phyloP scores from a whole-genome alignment of 805 yeast species.

The Metschnikowia shivogae region DNA sequence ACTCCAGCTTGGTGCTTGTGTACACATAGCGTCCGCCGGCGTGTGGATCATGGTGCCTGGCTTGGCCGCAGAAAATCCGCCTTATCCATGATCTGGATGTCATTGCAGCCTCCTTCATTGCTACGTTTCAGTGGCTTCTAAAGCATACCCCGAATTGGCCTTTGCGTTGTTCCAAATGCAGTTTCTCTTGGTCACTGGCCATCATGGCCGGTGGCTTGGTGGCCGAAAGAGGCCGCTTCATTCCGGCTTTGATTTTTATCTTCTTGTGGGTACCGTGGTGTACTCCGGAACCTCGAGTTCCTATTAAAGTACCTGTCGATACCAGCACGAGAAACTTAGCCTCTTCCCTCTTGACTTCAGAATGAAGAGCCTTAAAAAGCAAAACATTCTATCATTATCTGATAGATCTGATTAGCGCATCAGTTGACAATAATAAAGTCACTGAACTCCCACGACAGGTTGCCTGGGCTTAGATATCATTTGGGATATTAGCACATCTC shows the following conservation, averaged over 20 bases:
- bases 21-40: conserved; percentile 58
- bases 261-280: conserved; percentile 87
- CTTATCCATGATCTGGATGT: conserved; percentile 75
- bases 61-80: conserved; percentile 91
- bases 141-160: conserved; percentile 73
- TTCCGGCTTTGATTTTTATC: conserved; percentile 77
- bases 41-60: conserved; percentile 95
- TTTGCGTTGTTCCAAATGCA: conserved; percentile 86
- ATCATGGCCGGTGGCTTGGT: conserved; percentile 82
- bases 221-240: conserved; percentile 87
- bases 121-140: conserved; percentile 74
- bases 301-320: no score
- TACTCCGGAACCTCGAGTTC: conserved; percentile 20
- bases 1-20: conserved; percentile 23
- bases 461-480: no score
- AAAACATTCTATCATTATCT: no score
- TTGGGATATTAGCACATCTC: no score
- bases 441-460: no score
- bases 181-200: conserved; percentile 88
- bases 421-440: no score
- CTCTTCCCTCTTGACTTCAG: no score
- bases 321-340: no score
- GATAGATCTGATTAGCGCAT: no score
- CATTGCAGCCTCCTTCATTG: conserved; percentile 68
- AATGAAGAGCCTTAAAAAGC: no score